These are phyloP conservation scores for Neurospora intermedia DNA, from an alignment of 495 filamentous ascomycete species.

Conservation along the genomic window DNA sequence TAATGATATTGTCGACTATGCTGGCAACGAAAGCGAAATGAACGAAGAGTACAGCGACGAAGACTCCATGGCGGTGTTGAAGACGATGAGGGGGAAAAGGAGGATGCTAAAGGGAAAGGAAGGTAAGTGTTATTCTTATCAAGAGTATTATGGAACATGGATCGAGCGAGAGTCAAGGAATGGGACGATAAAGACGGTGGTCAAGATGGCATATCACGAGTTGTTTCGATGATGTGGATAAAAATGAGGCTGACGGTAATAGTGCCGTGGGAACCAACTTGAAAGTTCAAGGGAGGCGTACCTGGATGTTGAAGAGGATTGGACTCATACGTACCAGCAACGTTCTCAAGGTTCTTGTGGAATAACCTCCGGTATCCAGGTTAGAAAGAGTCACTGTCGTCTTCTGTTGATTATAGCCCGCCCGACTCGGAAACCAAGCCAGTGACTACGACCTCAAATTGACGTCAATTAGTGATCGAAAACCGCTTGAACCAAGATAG, in stretches of 20 bases:
- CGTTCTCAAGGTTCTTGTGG: no score
- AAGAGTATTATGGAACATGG: background rate
- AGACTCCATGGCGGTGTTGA: no score
- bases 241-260: background rate
- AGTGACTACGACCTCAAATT: background rate
- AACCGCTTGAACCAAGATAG: background rate
- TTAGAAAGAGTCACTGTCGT: background rate
- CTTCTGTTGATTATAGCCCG: background rate
- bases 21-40: background rate
- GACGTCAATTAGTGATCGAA: background rate
- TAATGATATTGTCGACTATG: background rate
- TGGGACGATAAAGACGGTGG: background rate
- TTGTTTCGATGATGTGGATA: background rate
- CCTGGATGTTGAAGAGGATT: background rate
- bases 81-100: no score
- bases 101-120: background rate
- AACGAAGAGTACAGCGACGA: background rate
- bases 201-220: background rate
- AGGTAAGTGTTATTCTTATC: background rate
- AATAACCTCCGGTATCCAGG: no score
- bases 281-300: background rate
- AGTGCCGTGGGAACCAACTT: background rate
- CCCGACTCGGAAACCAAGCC: background rate
- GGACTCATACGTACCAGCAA: no score
- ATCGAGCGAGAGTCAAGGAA: background rate